Conservation (phyloP, 2,329 filamentous ascomycete genomes). For the Fusarium austroafricanum region DNA sequence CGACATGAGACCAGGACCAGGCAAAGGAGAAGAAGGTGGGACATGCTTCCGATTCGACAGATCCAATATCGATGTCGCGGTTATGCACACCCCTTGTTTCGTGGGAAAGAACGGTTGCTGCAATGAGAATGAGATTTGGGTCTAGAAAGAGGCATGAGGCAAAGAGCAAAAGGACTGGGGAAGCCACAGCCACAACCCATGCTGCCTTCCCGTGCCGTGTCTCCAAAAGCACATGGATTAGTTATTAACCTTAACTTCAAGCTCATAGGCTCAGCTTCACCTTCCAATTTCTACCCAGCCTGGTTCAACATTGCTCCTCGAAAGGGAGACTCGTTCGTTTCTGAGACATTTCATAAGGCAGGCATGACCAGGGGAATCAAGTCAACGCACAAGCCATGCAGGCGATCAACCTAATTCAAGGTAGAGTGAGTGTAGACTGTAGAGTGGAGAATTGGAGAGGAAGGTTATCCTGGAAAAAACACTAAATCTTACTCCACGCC, state of each 20-base stretch:
- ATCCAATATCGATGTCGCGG: constrained; percentile 20
- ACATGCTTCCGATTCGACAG: constrained; percentile 32
- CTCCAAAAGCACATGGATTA: not conserved
- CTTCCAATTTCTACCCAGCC: constrained; percentile 7
- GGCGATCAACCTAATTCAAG: constrained; percentile 39
- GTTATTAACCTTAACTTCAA: not conserved
- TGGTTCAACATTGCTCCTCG: constrained; percentile 1
- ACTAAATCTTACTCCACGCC: constrained; percentile 26
- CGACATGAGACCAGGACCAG: constrained; percentile 8
- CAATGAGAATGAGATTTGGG: constrained; percentile 21
- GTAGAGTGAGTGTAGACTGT: constrained; percentile 6
- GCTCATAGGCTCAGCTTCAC: not conserved
- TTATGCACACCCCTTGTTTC: constrained; percentile 37
- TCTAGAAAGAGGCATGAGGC: constrained; percentile 4
- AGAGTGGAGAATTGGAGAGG: constrained; percentile 36
- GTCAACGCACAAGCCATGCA: constrained; percentile 26
- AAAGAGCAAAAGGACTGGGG: constrained; percentile 6
- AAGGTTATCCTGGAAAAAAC: constrained; percentile 6
- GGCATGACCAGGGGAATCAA: constrained; percentile 5
- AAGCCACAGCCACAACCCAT: not conserved
- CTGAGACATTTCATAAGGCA: constrained; percentile 14
- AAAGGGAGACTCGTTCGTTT: constrained; percentile 10
- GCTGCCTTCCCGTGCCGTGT: constrained; percentile 12
- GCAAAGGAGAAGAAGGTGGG: constrained; percentile 12
- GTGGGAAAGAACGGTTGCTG: constrained; percentile 10